These are phyloP conservation scores for Backusella luteola DNA, from an alignment of 192 early-diverging fungal species.

Conservation along the genomic window DNA sequence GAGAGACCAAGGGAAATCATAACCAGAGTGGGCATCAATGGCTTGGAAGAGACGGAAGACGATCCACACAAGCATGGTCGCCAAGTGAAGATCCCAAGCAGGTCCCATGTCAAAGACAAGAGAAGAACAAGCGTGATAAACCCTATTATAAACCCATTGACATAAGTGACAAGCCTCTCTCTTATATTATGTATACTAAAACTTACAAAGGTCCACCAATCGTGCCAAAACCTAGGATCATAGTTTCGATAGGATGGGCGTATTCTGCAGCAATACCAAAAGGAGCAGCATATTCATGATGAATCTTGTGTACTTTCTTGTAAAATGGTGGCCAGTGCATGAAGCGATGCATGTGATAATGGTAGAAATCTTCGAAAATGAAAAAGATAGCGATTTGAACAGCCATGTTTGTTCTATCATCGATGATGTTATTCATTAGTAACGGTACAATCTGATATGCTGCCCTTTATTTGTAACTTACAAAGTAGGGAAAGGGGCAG, in stretches of 20 bases:
- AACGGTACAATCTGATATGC: not conserved
- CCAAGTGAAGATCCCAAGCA: conserved; percentile 73
- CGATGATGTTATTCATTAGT: not conserved
- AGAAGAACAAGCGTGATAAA: conserved; percentile 31
- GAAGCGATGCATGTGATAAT: conserved; percentile 89
- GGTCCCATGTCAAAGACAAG: not conserved
- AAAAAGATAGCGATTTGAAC: conserved; percentile 73
- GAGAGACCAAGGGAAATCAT: conserved; percentile 94
- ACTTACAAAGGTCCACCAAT: conserved; percentile 67
- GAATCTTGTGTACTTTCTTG: conserved; percentile 90
- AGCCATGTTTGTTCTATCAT: conserved; percentile 33
- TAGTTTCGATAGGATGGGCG: conserved; percentile 82
- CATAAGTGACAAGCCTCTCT: not conserved
- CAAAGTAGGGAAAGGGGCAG: conserved; percentile 82
- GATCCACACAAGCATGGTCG: conserved; percentile 86
- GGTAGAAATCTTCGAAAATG: conserved; percentile 84
- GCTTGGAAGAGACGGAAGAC: conserved; percentile 77
- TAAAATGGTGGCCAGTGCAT: conserved; percentile 89
- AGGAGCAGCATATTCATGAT: conserved; percentile 90
- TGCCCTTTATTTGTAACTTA: conserved; percentile 26
- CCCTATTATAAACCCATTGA: not conserved
- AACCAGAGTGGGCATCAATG: conserved; percentile 91
- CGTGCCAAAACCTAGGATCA: conserved; percentile 85
- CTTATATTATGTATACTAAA: not conserved
- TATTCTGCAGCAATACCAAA: conserved; percentile 87